These are phyloP conservation scores for Plasmodium chabaudi DNA, from an alignment of 169 alveolate genomes.

Conservation along the genomic window DNA sequence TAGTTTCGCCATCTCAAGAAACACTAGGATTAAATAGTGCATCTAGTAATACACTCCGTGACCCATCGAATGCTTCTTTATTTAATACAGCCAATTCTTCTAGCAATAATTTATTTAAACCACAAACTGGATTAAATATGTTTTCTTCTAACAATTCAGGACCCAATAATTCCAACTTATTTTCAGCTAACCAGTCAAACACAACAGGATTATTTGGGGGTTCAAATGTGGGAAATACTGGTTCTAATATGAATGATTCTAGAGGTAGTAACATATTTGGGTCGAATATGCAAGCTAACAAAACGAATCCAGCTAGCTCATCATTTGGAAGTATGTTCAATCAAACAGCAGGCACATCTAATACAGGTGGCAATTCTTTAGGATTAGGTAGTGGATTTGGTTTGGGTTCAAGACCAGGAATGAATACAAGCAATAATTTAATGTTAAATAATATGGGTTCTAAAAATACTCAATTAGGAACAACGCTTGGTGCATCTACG, in stretches of 20 bases:
- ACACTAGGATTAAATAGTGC: background rate
- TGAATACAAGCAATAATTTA: background rate
- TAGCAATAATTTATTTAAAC: too few species aligned
- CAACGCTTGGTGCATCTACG: too few species aligned
- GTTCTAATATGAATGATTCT: too few species aligned
- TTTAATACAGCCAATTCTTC: background rate
- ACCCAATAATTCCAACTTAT: background rate
- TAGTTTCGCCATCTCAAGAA: conserved; percentile 16
- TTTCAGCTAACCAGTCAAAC: background rate
- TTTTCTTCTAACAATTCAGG: background rate
- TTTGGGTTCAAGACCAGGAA: conserved; percentile 24
- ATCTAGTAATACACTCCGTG: background rate
- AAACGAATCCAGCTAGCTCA: too few species aligned
- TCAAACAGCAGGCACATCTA: too few species aligned
- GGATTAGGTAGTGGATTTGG: background rate
- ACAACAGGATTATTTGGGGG: background rate
- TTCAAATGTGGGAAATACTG: too few species aligned
- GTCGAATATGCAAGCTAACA: too few species aligned
- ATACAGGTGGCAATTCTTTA: too few species aligned
- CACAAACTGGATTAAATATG: too few species aligned
- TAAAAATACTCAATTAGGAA: too few species aligned
- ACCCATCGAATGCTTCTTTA: background rate
- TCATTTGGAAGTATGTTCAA: too few species aligned
- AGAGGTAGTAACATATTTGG: too few species aligned
- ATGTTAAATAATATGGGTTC: background rate